These are phyloP conservation scores for Daldinia caldariorum DNA, from an alignment of 495 filamentous ascomycete genomes.

Conservation along the genomic window DNA sequence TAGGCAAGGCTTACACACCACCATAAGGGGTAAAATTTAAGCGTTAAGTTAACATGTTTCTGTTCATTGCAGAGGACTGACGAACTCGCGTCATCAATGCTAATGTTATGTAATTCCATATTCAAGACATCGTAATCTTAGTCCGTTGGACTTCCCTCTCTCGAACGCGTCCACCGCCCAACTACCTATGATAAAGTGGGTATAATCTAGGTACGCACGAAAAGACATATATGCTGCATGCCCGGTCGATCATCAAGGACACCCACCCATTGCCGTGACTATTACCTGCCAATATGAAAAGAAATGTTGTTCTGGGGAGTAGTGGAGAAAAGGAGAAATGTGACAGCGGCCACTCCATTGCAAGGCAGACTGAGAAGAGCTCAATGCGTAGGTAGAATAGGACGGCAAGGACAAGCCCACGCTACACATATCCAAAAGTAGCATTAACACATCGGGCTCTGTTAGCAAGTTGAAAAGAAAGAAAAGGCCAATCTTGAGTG, in stretches of 20 bases:
- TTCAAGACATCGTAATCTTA: conserved; percentile 6
- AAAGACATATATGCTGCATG: conserved; percentile 26
- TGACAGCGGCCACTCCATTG: conserved; percentile 1
- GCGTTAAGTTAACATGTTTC: not conserved
- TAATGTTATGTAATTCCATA: not conserved
- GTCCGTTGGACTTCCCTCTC: conserved; percentile 20
- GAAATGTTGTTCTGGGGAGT: conserved; percentile 6
- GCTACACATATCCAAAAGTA: conserved; percentile 12
- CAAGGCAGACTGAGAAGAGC: conserved; percentile 12
- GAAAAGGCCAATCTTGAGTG: not conserved
- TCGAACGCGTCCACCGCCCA: conserved; percentile 13
- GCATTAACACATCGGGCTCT: not conserved
- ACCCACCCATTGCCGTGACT: conserved; percentile 14
- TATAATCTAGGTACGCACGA: conserved; percentile 39
- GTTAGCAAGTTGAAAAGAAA: conserved; percentile 6
- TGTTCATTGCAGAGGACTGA: not conserved
- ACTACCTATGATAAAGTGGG: conserved; percentile 35
- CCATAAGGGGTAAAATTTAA: not conserved
- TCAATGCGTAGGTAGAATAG: not conserved
- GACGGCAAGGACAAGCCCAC: conserved; percentile 9
- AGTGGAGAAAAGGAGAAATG: not conserved
- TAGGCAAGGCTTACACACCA: not conserved
- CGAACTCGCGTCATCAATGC: conserved; percentile 1
- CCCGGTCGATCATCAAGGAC: conserved; percentile 28
- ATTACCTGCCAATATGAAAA: conserved; percentile 22